phyloP scores from a whole-genome alignment of 306 rosid genomes.

The Lagenaria siceraria region DNA sequence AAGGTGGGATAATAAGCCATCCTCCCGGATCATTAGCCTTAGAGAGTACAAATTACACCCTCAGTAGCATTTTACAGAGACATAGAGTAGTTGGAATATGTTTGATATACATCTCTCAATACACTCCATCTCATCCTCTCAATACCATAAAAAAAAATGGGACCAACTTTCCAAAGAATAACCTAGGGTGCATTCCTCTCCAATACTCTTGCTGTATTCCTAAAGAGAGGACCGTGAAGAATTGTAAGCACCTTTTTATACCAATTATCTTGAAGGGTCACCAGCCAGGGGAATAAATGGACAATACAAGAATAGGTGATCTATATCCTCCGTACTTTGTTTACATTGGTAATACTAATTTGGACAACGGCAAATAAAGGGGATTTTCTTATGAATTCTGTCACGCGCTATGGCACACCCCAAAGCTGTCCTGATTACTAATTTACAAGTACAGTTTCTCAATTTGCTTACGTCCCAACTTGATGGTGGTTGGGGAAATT shows the following conservation, averaged over 20 bases:
- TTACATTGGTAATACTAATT: not conserved
- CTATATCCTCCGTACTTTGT: not conserved
- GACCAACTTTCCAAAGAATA: not conserved
- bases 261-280: not conserved
- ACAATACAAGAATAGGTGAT: not conserved
- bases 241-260: not conserved
- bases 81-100: not conserved
- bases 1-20: not conserved
- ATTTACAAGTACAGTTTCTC: not conserved
- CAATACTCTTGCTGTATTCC: not conserved
- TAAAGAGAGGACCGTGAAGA: not conserved
- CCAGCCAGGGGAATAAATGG: not conserved
- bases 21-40: not conserved
- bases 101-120: not conserved
- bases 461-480: not conserved
- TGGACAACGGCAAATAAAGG: not conserved
- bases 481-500: not conserved
- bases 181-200: not conserved
- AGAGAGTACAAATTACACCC: not conserved
- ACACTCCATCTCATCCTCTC: not conserved
- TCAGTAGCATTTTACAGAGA: not conserved
- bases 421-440: not conserved
- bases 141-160: not conserved
- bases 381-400: not conserved
- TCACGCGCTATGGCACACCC: not conserved